These are phyloP conservation scores for Mucor velutinosus DNA, from an alignment of 371 early-diverging fungal species.

Conservation along the genomic window DNA sequence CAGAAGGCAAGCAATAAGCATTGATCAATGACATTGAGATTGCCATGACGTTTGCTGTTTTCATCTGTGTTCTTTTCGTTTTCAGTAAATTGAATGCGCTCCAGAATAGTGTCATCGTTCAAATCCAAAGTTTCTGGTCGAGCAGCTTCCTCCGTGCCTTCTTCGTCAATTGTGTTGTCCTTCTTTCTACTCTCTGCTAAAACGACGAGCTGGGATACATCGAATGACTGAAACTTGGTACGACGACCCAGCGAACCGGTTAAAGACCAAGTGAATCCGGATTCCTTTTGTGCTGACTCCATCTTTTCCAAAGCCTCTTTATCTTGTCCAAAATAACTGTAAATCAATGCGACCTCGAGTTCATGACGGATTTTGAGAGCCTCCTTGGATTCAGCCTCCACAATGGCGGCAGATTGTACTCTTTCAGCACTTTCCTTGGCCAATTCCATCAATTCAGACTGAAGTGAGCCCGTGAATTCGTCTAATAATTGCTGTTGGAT, in stretches of 20 bases:
- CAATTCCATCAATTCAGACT: slow-evolving; percentile 45
- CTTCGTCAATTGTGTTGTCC: slow-evolving; percentile 16
- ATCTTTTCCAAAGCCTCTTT: slow-evolving; percentile 69
- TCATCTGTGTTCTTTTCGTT: slow-evolving; percentile 44
- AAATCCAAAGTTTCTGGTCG: slow-evolving; percentile 74
- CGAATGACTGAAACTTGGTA: slow-evolving; percentile 90
- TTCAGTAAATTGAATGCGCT: slow-evolving; percentile 69
- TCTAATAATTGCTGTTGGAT: slow-evolving; percentile 88
- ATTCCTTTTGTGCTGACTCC: slow-evolving; percentile 73
- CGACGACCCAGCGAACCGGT: slow-evolving; percentile 90
- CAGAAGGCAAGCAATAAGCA: slow-evolving; percentile 88
- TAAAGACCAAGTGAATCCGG: slow-evolving; percentile 80
- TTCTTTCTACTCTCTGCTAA: slow-evolving; percentile 75
- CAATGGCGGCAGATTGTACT: slow-evolving; percentile 13
- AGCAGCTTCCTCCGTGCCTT: slow-evolving; percentile 14
- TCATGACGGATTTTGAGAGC: slow-evolving; percentile 66
- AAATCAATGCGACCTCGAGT: slow-evolving; percentile 77
- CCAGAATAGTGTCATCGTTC: slow-evolving; percentile 92
- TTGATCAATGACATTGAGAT: slow-evolving; percentile 81
- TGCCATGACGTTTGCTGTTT: slow-evolving; percentile 49
- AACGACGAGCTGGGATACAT: slow-evolving; percentile 89
- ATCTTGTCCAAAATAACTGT: slow-evolving; percentile 78
- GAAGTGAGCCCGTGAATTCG: slow-evolving; percentile 76
- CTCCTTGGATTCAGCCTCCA: slow-evolving; percentile 12
- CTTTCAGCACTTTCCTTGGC: slow-evolving; percentile 24